A percentile compares a stretch with the other conserved stretches of the same genome.
These are phyloP conservation scores for Nelumbo lutea DNA, from an alignment of 164 flowering plant genomes.

Conservation along the genomic window DNA sequence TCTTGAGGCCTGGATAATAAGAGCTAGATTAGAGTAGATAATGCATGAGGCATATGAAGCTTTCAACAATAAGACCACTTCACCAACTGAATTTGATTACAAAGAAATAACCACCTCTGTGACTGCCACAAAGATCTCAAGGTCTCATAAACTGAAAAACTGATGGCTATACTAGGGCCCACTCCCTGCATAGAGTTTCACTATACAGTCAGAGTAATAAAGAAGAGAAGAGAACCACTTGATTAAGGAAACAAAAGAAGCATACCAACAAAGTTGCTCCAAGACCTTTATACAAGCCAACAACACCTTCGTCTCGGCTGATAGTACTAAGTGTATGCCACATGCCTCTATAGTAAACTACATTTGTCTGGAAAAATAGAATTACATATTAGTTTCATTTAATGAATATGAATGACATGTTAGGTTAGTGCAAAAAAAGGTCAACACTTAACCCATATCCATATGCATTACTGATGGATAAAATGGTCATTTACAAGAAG, in stretches of 20 bases:
- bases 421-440: too few species aligned
- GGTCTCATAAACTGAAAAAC: slow-evolving; percentile 75
- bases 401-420: too few species aligned
- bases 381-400: background rate
- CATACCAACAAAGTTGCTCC: slow-evolving; percentile 84
- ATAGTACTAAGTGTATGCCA: slow-evolving; percentile 63
- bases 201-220: background rate
- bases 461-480: too few species aligned
- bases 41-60: slow-evolving; percentile 1
- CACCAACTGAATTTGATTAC: slow-evolving; percentile 1
- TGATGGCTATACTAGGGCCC: slow-evolving; percentile 82
- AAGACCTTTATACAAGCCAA: slow-evolving; percentile 81
- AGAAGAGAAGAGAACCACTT: background rate
- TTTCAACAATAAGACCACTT: background rate
- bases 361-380: slow-evolving; percentile 44
- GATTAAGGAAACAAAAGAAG: background rate
- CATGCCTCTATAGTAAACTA: slow-evolving; percentile 61
- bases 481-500: too few species aligned
- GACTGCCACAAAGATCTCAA: slow-evolving; percentile 60
- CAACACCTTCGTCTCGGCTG: slow-evolving; percentile 62
- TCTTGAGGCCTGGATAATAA: slow-evolving; percentile 55
- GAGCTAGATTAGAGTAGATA: background rate
- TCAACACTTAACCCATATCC: too few species aligned
- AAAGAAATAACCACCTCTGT: slow-evolving; percentile 40
- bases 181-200: slow-evolving; percentile 52